Percentiles rank a stretch among this genome's conserved stretches.
These are phyloP conservation scores for Paramecium sonneborni DNA, from an alignment of 73 alveolate species.

Conservation along the genomic window DNA sequence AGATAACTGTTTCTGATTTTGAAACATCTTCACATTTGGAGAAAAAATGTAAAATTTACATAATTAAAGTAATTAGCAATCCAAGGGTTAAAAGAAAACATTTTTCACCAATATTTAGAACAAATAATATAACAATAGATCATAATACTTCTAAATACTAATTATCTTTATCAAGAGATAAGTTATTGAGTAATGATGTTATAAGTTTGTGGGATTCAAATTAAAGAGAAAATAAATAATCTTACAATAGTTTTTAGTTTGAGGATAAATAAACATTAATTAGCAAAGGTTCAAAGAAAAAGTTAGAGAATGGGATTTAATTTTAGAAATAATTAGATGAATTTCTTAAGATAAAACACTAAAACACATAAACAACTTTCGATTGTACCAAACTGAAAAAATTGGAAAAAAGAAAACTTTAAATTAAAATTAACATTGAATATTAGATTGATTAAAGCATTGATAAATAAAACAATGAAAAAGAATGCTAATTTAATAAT, in stretches of 20 bases:
- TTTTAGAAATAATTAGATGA: background rate
- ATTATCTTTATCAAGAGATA: slow-evolving; percentile 7
- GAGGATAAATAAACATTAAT: background rate
- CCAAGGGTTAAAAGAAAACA: background rate
- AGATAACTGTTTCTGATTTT: background rate
- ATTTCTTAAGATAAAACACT: background rate
- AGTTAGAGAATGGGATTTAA: background rate
- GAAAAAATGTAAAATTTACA: background rate
- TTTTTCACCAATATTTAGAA: slow-evolving; percentile 15
- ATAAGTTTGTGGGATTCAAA: background rate
- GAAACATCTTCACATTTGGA: background rate
- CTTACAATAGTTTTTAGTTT: background rate
- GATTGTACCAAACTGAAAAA: background rate
- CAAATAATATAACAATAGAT: background rate
- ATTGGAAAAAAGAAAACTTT: background rate
- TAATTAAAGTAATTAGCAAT: slow-evolving; percentile 21
- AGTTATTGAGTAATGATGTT: background rate
- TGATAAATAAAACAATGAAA: slow-evolving; percentile 2
- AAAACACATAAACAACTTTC: background rate
- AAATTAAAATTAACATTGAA: background rate
- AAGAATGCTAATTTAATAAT: background rate
- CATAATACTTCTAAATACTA: background rate
- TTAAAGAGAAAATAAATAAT: background rate
- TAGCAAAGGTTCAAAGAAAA: background rate
- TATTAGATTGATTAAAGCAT: background rate